These are phyloP conservation scores for Acer yangbiense DNA, from an alignment of 345 rosid genomes.

Conservation along the genomic window DNA sequence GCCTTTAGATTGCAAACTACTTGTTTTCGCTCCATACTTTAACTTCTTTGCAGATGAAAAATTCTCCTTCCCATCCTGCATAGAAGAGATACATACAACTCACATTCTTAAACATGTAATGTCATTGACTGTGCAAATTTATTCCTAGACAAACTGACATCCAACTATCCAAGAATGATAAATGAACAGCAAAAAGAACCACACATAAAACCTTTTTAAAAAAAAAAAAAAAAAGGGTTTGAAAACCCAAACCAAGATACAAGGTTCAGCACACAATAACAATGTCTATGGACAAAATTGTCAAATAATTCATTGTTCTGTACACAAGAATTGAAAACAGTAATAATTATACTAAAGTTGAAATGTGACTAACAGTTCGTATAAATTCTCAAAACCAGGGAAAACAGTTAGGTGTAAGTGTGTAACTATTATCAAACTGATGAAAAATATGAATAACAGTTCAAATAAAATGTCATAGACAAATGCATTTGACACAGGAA, in stretches of 20 bases:
- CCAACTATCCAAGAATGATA: neutral
- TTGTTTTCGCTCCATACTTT: constrained; percentile 53
- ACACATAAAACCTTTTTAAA: neutral
- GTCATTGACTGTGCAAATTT: neutral
- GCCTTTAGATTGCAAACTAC: constrained; percentile 55
- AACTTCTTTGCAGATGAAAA: constrained; percentile 56
- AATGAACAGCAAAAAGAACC: neutral
- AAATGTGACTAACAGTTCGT: neutral
- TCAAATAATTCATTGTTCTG: neutral
- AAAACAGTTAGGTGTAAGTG: neutral
- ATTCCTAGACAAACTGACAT: neutral
- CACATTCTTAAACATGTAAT: neutral
- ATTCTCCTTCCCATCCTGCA: constrained; percentile 55
- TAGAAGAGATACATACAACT: neutral
- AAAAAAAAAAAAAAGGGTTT: neutral
- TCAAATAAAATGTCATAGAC: neutral
- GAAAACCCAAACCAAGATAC: neutral
- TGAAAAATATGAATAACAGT: neutral
- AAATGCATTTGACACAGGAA: constrained; percentile 3
- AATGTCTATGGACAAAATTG: neutral
- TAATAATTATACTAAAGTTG: neutral
- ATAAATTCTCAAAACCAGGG: neutral
- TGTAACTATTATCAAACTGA: constrained; percentile 7
- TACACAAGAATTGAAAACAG: neutral
- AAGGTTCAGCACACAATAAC: neutral